These are phyloP conservation scores for Pittosporum tobira DNA, from an alignment of 129 eudicot genomes.

Conservation along the genomic window DNA sequence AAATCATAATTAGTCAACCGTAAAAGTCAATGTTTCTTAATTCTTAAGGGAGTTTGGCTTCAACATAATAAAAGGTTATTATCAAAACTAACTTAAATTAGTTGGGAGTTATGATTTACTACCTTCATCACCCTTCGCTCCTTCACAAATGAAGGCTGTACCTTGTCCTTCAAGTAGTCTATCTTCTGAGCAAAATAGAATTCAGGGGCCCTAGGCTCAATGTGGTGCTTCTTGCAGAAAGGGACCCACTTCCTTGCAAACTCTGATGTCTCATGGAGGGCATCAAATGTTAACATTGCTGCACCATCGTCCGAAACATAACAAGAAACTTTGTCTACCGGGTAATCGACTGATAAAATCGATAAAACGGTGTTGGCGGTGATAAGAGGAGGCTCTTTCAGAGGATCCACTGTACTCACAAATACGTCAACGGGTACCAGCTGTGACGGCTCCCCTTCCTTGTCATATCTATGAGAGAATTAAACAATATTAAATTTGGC, in stretches of 20 bases:
- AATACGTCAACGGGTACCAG: conserved; percentile 74
- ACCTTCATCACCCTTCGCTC: conserved; percentile 91
- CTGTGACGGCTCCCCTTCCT: conserved; percentile 90
- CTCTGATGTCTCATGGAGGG: conserved; percentile 54
- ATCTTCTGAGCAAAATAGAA: conserved; percentile 85
- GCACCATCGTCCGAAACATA: conserved; percentile 66
- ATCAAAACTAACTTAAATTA: background rate
- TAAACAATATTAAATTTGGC: too few relatives aligned
- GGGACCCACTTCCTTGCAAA: conserved; percentile 81
- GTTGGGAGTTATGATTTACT: background rate
- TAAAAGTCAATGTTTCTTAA: too few relatives aligned
- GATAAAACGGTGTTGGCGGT: conserved; percentile 87
- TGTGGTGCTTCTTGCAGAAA: conserved; percentile 69
- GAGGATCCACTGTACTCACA: conserved; percentile 90
- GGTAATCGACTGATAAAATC: conserved; percentile 77
- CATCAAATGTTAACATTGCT: conserved; percentile 50
- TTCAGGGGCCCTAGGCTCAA: conserved; percentile 92
- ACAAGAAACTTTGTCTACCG: conserved; percentile 72
- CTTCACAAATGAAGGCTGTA: conserved; percentile 83
- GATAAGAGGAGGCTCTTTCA: conserved; percentile 73
- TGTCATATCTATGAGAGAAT: too few relatives aligned
- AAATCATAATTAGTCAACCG: too few relatives aligned
- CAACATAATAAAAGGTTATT: too few relatives aligned
- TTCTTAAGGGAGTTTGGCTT: too few relatives aligned
- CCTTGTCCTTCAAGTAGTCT: conserved; percentile 80